A percentile compares a stretch with the other conserved stretches of the same genome.
phyloP scores from a whole-genome alignment of 2,329 filamentous ascomycete species.

The Stagonosporopsis cucurbitacearum region DNA sequence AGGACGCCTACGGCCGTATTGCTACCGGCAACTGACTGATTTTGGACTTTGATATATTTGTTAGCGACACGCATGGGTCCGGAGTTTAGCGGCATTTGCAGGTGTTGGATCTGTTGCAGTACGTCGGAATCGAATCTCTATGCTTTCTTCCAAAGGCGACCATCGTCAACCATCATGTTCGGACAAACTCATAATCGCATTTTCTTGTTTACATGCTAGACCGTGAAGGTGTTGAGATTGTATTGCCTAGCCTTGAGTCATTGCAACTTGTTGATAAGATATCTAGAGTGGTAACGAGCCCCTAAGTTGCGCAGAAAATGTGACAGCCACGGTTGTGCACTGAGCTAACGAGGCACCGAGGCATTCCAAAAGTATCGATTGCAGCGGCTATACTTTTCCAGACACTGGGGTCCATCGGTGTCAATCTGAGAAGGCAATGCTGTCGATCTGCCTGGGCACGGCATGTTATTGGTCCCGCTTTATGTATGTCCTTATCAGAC shows the following conservation, averaged over 20 bases:
- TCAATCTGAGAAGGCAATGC: not conserved
- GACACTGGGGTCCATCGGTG: not conserved
- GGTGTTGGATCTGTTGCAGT: constrained; percentile 4
- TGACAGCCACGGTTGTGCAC: not conserved
- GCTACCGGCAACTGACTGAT: not conserved
- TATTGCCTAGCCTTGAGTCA: too few species aligned
- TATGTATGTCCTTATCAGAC: constrained; percentile 8
- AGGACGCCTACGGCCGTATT: not conserved
- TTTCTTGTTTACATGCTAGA: too few species aligned
- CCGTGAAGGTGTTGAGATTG: not conserved
- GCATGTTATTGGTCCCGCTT: not conserved
- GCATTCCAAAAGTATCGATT: not conserved
- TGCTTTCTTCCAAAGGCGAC: not conserved
- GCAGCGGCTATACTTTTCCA: not conserved
- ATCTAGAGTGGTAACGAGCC: too few species aligned
- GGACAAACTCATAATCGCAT: too few species aligned
- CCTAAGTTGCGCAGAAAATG: not conserved
- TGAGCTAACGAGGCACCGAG: not conserved
- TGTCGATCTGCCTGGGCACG: constrained; percentile 9
- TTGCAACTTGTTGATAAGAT: not conserved
- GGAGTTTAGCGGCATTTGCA: constrained; percentile 17
- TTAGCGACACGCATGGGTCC: constrained; percentile 16
- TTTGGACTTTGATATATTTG: constrained; percentile 2
- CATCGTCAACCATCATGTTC: too few species aligned
- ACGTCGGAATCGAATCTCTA: constrained; percentile 8